Evolutionary conservation across 1,284 basidiomycete species (phyloP).

Genomic region (Fomitopsis schrenkii): DNA sequence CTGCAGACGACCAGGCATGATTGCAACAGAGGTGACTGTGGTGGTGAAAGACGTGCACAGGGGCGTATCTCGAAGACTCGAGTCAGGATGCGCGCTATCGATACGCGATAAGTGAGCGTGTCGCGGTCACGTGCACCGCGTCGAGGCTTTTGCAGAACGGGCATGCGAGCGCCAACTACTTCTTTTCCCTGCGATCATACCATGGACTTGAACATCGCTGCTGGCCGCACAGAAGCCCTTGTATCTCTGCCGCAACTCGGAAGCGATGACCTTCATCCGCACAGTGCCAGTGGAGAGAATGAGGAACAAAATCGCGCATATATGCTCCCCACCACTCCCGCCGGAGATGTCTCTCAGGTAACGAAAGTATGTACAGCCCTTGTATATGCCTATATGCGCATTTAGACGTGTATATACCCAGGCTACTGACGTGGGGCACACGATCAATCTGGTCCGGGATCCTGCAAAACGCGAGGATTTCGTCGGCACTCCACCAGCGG

Average conservation of each 20-base stretch:
- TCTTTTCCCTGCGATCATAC: too few species aligned
- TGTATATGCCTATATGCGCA: background rate
- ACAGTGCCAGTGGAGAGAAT: background rate
- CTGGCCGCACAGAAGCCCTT: too few species aligned
- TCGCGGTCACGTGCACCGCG: conserved; percentile 8
- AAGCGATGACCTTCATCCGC: too few species aligned
- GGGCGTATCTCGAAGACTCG: background rate
- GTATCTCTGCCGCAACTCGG: too few species aligned
- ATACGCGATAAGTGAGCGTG: background rate
- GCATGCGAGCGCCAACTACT: too few species aligned
- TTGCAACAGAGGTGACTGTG: background rate
- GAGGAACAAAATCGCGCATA: background rate
- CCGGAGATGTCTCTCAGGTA: background rate
- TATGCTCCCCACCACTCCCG: background rate
- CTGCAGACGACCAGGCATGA: conserved; percentile 67
- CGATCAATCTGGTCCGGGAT: background rate
- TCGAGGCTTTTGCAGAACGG: background rate
- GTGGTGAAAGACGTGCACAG: background rate
- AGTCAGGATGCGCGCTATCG: background rate
- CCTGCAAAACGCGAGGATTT: background rate
- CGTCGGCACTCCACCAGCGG: background rate
- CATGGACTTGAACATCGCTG: too few species aligned
- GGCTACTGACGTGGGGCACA: background rate
- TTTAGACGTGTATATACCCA: background rate
- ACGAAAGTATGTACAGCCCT: background rate